Percentiles rank a stretch among this genome's conserved stretches.
These are phyloP conservation scores for Geranomyces variabilis DNA, from an alignment of 192 early-diverging fungal genomes.

Conservation along the genomic window DNA sequence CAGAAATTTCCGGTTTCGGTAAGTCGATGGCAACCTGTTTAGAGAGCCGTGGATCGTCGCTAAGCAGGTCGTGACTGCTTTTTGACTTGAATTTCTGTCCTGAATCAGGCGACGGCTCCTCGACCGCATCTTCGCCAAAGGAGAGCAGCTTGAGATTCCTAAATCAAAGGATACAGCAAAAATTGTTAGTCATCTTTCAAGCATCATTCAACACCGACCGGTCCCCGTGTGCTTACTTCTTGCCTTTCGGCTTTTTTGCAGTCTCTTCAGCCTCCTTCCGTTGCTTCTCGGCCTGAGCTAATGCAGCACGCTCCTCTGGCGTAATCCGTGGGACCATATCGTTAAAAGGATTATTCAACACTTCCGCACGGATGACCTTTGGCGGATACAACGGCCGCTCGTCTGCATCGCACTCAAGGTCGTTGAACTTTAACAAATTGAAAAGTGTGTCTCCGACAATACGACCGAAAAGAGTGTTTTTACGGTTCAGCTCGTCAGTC, in stretches of 20 bases:
- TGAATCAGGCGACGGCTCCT: slow-evolving; percentile 25
- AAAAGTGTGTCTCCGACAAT: slow-evolving; percentile 90
- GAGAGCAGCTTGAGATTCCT: slow-evolving; percentile 81
- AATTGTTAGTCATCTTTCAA: neutral
- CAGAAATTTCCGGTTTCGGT: neutral
- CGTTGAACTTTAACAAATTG: slow-evolving; percentile 85
- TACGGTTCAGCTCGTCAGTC: slow-evolving; percentile 81
- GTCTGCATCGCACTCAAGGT: slow-evolving; percentile 75
- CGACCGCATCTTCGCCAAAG: slow-evolving; percentile 85
- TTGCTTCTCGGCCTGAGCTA: slow-evolving; percentile 38
- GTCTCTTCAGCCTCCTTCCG: slow-evolving; percentile 23
- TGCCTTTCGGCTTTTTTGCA: slow-evolving; percentile 51
- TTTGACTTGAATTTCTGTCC: slow-evolving; percentile 51
- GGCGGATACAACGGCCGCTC: slow-evolving; percentile 81
- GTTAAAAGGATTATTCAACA: slow-evolving; percentile 87
- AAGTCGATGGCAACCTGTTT: slow-evolving; percentile 28
- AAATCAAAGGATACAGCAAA: slow-evolving; percentile 15
- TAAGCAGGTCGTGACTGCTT: slow-evolving; percentile 80
- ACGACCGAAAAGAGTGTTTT: slow-evolving; percentile 93
- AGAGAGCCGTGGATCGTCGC: slow-evolving; percentile 44
- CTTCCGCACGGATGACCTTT: slow-evolving; percentile 62
- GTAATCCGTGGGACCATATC: slow-evolving; percentile 81
- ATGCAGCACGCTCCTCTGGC: slow-evolving; percentile 46
- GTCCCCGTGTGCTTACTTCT: slow-evolving; percentile 53
- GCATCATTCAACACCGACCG: no score